A percentile compares a stretch with the other conserved stretches of the same genome.
phyloP scores from a whole-genome alignment of 495 filamentous ascomycete genomes.

The Hypoxylon subgilvum region DNA sequence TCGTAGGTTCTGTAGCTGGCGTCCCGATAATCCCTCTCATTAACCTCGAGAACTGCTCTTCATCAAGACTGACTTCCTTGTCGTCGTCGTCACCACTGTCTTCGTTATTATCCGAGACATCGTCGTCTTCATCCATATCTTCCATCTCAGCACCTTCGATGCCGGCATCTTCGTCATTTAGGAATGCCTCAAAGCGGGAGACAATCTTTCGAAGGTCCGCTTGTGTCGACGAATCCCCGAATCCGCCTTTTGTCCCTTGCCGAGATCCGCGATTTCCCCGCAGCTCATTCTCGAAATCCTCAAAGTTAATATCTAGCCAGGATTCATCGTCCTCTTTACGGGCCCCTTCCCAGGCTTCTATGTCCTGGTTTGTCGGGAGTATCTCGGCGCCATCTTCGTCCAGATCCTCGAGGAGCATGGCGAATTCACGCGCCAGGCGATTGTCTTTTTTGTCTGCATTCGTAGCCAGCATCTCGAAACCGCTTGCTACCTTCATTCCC shows the following conservation, averaged over 20 bases:
- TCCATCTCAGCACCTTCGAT: slow-evolving; percentile 79
- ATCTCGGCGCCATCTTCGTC: slow-evolving; percentile 58
- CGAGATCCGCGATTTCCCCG: slow-evolving; percentile 33
- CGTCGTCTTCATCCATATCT: slow-evolving; percentile 73
- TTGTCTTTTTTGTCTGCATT: slow-evolving; percentile 70
- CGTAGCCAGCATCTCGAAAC: slow-evolving; percentile 84
- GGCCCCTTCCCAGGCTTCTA: slow-evolving; percentile 67
- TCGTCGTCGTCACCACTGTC: slow-evolving; percentile 69
- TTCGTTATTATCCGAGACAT: slow-evolving; percentile 61
- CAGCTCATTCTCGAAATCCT: slow-evolving; percentile 84
- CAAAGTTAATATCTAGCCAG: slow-evolving; percentile 93
- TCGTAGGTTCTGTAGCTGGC: slow-evolving; percentile 49
- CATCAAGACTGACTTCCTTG: slow-evolving; percentile 78
- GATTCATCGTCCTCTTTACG: slow-evolving; percentile 75
- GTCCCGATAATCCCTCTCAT: slow-evolving; percentile 97
- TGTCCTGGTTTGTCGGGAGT: slow-evolving; percentile 76
- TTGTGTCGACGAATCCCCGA: slow-evolving; percentile 81
- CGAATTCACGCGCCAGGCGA: slow-evolving; percentile 71
- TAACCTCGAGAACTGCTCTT: slow-evolving; percentile 81
- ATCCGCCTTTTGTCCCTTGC: slow-evolving; percentile 48
- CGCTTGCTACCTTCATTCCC: slow-evolving; percentile 88
- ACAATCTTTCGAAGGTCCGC: slow-evolving; percentile 89
- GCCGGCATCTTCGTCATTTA: slow-evolving; percentile 84
- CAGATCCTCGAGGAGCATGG: slow-evolving; percentile 75
- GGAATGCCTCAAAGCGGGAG: slow-evolving; percentile 86